Evolutionary conservation across 2,329 filamentous ascomycete genomes (phyloP), one percentile per base, ranked within the genome.

Genomic region (Fusarium sp.): DNA sequence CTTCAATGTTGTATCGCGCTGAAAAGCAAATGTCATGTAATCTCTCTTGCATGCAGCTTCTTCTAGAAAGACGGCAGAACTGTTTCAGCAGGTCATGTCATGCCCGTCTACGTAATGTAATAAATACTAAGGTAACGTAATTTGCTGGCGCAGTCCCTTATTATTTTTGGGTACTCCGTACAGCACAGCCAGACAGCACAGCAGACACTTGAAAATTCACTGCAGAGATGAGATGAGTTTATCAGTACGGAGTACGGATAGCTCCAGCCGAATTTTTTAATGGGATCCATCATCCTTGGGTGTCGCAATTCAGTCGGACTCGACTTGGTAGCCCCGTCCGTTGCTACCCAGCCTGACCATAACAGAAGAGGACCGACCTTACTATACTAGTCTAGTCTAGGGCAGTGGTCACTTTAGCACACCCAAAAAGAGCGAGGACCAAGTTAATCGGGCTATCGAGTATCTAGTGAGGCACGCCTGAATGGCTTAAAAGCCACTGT

Each of bases 41-140:
- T 70, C 49, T 65, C 66, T 58, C 66, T 56, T 72, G 52, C 42
- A 72, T 73, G 70, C 56, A 73, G 55, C 57, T 66, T 67, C 65
- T 79, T 79, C 78, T 78, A 78, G 78, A 79, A 79, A 67, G 60
- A 67, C 77, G 78, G 77, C 72, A 79, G 78, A 79, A 79, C 49
- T 38, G 76, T 35, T 67, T 51, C 60, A 70, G 39, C 60, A 59
- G 55, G 18, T 33, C 41, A 11, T 46, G 45, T 35, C 31, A 37
- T 67, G 55, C 42, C 64, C 27, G 41, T 41, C 46, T 41, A 62
- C 52, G 57, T 41, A 66, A 60, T 49, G 31, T 54, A 54, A 27
- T 51, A 25, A 54, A 27, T 33, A 15, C 14, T 3, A 15, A 33
- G 31, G 14, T 9, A 33, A 33, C 31, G 67, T 59, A 75, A 73